Evolutionary conservation across 164 flowering plant species (phyloP).

Genomic region (Saururus chinensis): DNA sequence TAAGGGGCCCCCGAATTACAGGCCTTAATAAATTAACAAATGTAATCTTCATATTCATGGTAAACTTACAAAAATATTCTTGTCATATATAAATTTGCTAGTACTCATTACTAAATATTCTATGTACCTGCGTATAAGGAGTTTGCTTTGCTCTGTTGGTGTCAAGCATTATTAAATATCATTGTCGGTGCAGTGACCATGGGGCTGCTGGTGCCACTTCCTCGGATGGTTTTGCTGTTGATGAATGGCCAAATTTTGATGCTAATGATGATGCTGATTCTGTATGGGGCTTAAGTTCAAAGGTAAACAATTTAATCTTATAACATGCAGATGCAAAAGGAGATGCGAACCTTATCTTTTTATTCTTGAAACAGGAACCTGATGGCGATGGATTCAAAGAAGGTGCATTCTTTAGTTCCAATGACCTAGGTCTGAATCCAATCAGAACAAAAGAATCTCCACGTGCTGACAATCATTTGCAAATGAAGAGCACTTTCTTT

Average conservation of each 20-base stretch:
- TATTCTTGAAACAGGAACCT: conserved; percentile 30
- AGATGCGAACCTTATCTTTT: not conserved
- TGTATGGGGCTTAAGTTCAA: conserved; percentile 80
- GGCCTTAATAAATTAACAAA: too few species aligned
- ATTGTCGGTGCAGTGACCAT: conserved; percentile 43
- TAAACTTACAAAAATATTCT: too few species aligned
- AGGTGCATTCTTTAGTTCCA: conserved; percentile 45
- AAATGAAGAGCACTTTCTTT: conserved; percentile 32
- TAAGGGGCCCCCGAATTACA: too few species aligned
- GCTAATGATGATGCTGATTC: conserved; percentile 77
- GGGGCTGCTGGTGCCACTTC: conserved; percentile 43
- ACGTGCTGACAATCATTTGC: conserved; percentile 27
- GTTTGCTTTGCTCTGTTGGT: not conserved
- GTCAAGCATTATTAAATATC: not conserved
- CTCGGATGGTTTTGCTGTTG: conserved; percentile 67
- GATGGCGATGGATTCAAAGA: conserved; percentile 43
- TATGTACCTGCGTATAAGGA: too few species aligned
- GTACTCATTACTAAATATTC: too few species aligned
- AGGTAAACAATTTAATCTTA: conserved; percentile 30
- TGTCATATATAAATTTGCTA: too few species aligned
- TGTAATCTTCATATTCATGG: too few species aligned
- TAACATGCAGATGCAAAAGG: not conserved
- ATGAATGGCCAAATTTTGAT: conserved; percentile 58
- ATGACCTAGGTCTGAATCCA: conserved; percentile 43
- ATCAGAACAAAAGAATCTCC: conserved; percentile 58